Evolutionary conservation across 345 rosid species (phyloP).

Genomic region (Diplotaxis tenuifolia): DNA sequence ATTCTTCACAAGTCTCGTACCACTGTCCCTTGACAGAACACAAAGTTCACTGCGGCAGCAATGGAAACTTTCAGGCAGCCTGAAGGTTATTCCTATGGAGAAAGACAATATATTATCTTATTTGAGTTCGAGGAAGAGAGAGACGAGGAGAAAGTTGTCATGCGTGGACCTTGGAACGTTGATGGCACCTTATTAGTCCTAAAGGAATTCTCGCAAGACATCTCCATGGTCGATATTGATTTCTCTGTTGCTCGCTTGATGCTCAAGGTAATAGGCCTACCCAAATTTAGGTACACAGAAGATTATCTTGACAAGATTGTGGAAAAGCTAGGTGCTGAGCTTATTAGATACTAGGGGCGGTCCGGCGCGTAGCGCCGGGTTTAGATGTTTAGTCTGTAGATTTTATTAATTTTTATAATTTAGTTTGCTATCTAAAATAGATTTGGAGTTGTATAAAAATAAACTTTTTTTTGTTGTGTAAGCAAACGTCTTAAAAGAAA

Average conservation of each 20-base stretch:
- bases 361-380: no score
- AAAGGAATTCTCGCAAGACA: neutral
- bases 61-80: neutral
- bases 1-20: neutral
- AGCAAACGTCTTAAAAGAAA: no score
- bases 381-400: no score
- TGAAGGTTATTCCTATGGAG: neutral
- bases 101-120: neutral
- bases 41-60: slow-evolving; percentile 2
- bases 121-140: neutral
- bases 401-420: no score
- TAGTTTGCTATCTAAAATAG: no score
- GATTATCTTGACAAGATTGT: neutral
- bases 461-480: no score
- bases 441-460: no score
- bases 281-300: neutral
- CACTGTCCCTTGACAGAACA: neutral
- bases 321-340: no score
- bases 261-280: neutral
- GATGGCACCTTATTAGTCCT: neutral
- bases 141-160: neutral
- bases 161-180: neutral
- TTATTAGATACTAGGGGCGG: no score
- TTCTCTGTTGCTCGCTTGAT: neutral
- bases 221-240: neutral